Evolutionary conservation across 139 green algal species (phyloP).

Genomic region (Micractinium conductrix): DNA sequence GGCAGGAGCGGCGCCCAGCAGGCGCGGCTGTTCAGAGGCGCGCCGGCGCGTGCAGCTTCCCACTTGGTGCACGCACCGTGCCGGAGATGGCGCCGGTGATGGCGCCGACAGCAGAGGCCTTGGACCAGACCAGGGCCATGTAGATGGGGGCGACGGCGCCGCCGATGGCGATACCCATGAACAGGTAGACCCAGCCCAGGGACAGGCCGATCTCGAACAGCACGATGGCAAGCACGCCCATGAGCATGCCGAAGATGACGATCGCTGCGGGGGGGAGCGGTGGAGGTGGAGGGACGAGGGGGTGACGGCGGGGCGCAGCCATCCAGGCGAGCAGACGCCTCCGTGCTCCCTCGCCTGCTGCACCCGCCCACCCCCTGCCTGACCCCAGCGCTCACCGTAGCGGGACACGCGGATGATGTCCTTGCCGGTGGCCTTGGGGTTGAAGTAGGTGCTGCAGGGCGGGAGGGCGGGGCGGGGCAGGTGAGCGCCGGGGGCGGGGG

Average conservation of each 20-base stretch:
- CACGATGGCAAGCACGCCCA: slow-evolving; percentile 82
- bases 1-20: too few species aligned
- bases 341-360: neutral
- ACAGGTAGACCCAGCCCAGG: slow-evolving; percentile 75
- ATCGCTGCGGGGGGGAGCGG: slow-evolving; percentile 28
- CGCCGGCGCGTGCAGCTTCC: too few species aligned
- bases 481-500: neutral
- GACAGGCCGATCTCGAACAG: slow-evolving; percentile 80
- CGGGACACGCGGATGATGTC: slow-evolving; percentile 81
- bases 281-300: neutral
- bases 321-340: too few species aligned
- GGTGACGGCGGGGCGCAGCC: too few species aligned
- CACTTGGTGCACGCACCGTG: neutral
- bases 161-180: slow-evolving; percentile 90
- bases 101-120: slow-evolving; percentile 69
- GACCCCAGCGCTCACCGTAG: slow-evolving; percentile 15
- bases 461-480: neutral
- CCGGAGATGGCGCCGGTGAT: slow-evolving; percentile 73
- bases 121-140: slow-evolving; percentile 72
- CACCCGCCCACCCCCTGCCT: neutral
- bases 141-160: slow-evolving; percentile 86
- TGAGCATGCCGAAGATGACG: slow-evolving; percentile 76
- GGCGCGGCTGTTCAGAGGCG: slow-evolving; percentile 4
- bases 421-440: slow-evolving; percentile 73
- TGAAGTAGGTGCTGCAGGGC: slow-evolving; percentile 57